A percentile compares a stretch with the other conserved stretches of the same genome.
These are phyloP conservation scores for Trypanosoma scelopori DNA, from an alignment of 208 protist genomes.

Conservation along the genomic window DNA sequence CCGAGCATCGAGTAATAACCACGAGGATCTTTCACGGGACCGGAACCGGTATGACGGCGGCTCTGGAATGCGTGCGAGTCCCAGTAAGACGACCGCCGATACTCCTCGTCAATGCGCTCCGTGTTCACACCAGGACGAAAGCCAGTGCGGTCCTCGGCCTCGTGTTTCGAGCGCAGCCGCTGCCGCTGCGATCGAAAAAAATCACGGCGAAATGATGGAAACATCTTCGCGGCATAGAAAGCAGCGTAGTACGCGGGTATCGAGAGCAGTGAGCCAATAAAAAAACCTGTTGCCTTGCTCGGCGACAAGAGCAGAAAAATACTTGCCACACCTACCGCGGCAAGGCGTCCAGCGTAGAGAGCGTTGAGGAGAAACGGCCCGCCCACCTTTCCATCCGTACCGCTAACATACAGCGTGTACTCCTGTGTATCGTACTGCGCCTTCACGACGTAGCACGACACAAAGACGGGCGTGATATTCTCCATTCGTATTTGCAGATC, in stretches of 20 bases:
- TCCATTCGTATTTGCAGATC: slow-evolving; percentile 56
- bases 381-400: slow-evolving; percentile 53
- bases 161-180: slow-evolving; percentile 39
- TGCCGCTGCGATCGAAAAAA: slow-evolving; percentile 40
- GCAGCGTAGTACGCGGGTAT: slow-evolving; percentile 65
- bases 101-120: slow-evolving; percentile 69
- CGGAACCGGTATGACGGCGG: not conserved
- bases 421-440: slow-evolving; percentile 62
- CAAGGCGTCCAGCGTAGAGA: slow-evolving; percentile 52
- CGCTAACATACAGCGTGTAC: slow-evolving; percentile 85
- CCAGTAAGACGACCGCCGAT: slow-evolving; percentile 78
- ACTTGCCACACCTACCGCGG: slow-evolving; percentile 32
- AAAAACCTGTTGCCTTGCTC: slow-evolving; percentile 66
- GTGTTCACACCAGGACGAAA: slow-evolving; percentile 54
- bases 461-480: slow-evolving; percentile 71
- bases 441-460: slow-evolving; percentile 87
- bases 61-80: slow-evolving; percentile 74
- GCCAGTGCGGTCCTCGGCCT: slow-evolving; percentile 36
- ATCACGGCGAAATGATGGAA: slow-evolving; percentile 59
- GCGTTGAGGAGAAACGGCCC: slow-evolving; percentile 83
- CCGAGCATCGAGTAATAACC: slow-evolving; percentile 76
- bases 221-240: slow-evolving; percentile 64
- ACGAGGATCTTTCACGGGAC: slow-evolving; percentile 39
- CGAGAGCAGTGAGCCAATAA: slow-evolving; percentile 41
- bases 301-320: slow-evolving; percentile 46